Evolutionary conservation across 176 grass and related monocot genomes (phyloP).

Genomic region (Avena atlantica): DNA sequence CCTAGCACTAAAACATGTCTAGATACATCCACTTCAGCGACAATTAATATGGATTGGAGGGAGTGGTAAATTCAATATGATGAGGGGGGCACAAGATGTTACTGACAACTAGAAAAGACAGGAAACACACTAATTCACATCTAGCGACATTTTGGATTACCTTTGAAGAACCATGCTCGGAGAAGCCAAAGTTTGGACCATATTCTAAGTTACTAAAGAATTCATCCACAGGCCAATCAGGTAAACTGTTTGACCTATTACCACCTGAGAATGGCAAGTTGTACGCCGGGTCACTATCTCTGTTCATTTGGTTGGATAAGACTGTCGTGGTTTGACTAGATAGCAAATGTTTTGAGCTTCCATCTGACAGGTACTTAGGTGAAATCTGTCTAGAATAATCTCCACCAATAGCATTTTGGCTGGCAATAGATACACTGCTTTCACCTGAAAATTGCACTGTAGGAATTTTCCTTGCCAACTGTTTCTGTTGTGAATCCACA

Average conservation of each 20-base stretch:
- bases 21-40: no score
- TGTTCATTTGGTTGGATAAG: slow-evolving; percentile 54
- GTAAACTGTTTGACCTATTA: slow-evolving; percentile 44
- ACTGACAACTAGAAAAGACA: background rate
- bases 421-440: slow-evolving; percentile 37
- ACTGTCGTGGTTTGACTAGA: slow-evolving; percentile 39
- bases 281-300: slow-evolving; percentile 36
- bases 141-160: slow-evolving; percentile 38
- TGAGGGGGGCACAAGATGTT: background rate
- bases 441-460: slow-evolving; percentile 40
- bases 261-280: slow-evolving; percentile 53
- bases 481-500: slow-evolving; percentile 34
- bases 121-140: background rate
- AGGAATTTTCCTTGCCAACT: slow-evolving; percentile 37
- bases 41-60: no score
- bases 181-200: slow-evolving; percentile 57
- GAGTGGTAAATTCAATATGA: no score
- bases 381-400: slow-evolving; percentile 40
- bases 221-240: slow-evolving; percentile 70
- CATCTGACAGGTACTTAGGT: slow-evolving; percentile 34
- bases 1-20: no score
- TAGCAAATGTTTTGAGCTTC: slow-evolving; percentile 34
- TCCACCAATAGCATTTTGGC: slow-evolving; percentile 39
- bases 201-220: slow-evolving; percentile 64
- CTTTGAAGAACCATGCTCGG: slow-evolving; percentile 69